Base-by-base conservation (phyloP, 805 yeast genomes). In the Schwanniomyces occidentalis region DNA sequence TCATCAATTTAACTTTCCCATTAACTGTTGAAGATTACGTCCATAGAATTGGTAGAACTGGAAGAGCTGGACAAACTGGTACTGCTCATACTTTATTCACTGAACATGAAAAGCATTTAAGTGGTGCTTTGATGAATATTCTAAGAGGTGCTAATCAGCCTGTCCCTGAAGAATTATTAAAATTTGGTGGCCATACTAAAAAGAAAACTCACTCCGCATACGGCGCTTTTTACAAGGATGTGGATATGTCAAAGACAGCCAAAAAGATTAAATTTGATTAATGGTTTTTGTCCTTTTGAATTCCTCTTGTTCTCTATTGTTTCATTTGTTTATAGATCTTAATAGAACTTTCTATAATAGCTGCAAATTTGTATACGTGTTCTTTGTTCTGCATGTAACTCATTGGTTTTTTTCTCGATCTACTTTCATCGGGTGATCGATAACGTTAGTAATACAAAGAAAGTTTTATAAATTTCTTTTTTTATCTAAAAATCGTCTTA, bases 171-270 rank as follows among this genome's bases (percentile, higher is more conserved):
- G 98, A 89, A 38, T 71, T 93, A 55, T 74, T 87, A 58, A 91
- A 90, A 62, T 93, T 91, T 51, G 99, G 99, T 31, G 89, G 96
- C 5, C 98, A 93, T 65, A 93, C 98, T 8, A 93, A 93, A 67
- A 91, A 90, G 83, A 93, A 93, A 72, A 90, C 88, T 46, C 99
- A 93, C 57, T 80, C 91, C 45, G 96, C 91, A n/a, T 93, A 93
- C 52, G 99, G 99, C 46, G 97, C 98, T 1, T 93, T 93, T 71
- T 93, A 70, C 73, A 93, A 91, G 58, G 88, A 90, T 55, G 93
- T 91, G 30, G 98, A 89, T 52, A 75, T 86, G 74, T 69, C 78
- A 44, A 80, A 82, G 58, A 79, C 81, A 54, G 90, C 90, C 39
- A 93, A 87, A 66, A 93, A 93, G 75, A 87, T 91, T 52, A 88